Base-by-base conservation (phyloP, 768 basidiomycete genomes). In the Collybia mongolica region DNA sequence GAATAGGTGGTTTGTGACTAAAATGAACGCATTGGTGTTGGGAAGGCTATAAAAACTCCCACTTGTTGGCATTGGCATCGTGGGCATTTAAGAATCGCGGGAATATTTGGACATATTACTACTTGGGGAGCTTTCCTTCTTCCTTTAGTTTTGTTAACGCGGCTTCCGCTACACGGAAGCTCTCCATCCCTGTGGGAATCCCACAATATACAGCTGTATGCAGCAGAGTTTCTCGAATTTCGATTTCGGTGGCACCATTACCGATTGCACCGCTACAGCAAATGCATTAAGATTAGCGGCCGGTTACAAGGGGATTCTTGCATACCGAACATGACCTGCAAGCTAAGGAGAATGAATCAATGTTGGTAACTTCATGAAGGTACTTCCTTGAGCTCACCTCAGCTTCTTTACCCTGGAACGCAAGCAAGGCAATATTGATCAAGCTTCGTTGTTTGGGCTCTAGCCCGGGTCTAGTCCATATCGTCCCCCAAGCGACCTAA, bases 401-500 rank as follows among this genome's bases (percentile, higher is more conserved):
- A 14, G 69, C 69, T 39, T 70, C 65, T 52, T 74, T 77, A 3
- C 68, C 74, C 54, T 73, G 74, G 8, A 67, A 66, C 7, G 72
- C 73, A 3, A 75, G 63, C 3, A 77, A 53, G 2, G 75, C 73
- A 39, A 77, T 70, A 46, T 68, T 66, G 45, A 77, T 75, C 47
- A 77, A 56, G 50, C 75, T 77, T 28, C 75, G 67, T 48, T 75
- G 74, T 53, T 75, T 77, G 37, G 67, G 63, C 55, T 77, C 73
- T 2, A 77, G 60, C 7, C 75, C 74, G 26, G 74, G 73, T 32
- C 32, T 32, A 2, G 74, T 72, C 73, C 74, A 76, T 44, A 75
- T 74, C 3, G 71, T 74, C 15, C 75, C 75, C 74, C 74, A 76
- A 2, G 69, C 75, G 12, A 68, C 71, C 72, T 74, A 40, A 12